These are phyloP conservation scores for Fusarium incarnatum DNA, from an alignment of 2,329 filamentous ascomycete species.

Conservation along the genomic window DNA sequence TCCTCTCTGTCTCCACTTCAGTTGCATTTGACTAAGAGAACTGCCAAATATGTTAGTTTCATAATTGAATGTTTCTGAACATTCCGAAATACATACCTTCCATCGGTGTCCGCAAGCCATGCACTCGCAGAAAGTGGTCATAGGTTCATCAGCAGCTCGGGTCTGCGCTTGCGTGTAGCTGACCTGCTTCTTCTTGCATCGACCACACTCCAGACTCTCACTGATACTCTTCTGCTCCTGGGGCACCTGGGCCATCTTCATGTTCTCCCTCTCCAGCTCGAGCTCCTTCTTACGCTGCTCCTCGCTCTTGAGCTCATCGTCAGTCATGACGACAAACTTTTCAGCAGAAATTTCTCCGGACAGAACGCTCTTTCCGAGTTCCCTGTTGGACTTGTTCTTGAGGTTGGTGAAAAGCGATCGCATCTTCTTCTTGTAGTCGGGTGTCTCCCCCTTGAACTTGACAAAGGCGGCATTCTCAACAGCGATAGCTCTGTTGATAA, in stretches of 20 bases:
- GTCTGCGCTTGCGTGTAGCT: constrained; percentile 98
- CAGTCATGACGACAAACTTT: constrained; percentile 85
- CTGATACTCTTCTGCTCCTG: constrained; percentile 92
- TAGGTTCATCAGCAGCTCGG: constrained; percentile 92
- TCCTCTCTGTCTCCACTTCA: constrained; percentile 4
- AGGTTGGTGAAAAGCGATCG: constrained; percentile 94
- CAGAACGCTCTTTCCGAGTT: constrained; percentile 81
- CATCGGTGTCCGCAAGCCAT: constrained; percentile 76
- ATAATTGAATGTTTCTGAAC: background rate
- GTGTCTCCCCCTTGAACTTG: constrained; percentile 75
- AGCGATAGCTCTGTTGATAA: constrained; percentile 82
- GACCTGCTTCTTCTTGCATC: constrained; percentile 93
- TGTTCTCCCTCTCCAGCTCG: constrained; percentile 88
- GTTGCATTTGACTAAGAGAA: constrained; percentile 40
- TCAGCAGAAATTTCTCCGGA: constrained; percentile 77
- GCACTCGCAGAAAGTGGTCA: constrained; percentile 81
- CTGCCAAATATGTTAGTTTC: constrained; percentile 29
- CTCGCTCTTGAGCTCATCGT: constrained; percentile 90
- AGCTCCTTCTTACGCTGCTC: constrained; percentile 82
- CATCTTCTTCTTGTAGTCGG: constrained; percentile 87
- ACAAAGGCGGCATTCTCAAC: constrained; percentile 83
- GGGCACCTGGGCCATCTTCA: constrained; percentile 96
- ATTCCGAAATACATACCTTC: constrained; percentile 66
- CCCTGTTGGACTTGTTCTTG: constrained; percentile 88
- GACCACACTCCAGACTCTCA: constrained; percentile 87